phyloP scores from a whole-genome alignment of 139 green algal species.

The Zygnema circumcarinatum region DNA sequence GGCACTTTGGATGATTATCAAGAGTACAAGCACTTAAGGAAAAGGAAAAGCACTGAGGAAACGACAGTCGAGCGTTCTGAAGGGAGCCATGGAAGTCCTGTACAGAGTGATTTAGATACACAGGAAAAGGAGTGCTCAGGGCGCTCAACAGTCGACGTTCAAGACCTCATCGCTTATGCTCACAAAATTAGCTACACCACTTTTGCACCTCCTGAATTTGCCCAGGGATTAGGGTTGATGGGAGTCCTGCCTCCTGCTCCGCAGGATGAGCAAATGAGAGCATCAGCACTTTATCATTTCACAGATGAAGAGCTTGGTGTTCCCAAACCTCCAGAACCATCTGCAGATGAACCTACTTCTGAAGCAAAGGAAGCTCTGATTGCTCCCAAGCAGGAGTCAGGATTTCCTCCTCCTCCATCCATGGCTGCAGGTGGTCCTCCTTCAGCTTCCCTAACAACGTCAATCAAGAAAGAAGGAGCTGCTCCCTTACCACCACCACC shows the following conservation, averaged over 20 bases:
- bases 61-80: background rate
- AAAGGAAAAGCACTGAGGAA: background rate
- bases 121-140: background rate
- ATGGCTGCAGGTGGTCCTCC: background rate
- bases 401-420: background rate
- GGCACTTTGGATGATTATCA: slow-evolving; percentile 29
- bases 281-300: slow-evolving; percentile 30
- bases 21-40: slow-evolving; percentile 22
- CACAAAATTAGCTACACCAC: slow-evolving; percentile 56
- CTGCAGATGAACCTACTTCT: background rate
- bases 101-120: background rate
- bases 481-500: background rate
- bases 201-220: slow-evolving; percentile 49
- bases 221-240: slow-evolving; percentile 14
- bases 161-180: slow-evolving; percentile 43
- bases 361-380: background rate
- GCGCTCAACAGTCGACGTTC: slow-evolving; percentile 13
- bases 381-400: background rate
- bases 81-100: background rate
- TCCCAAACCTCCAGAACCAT: background rate
- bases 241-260: slow-evolving; percentile 33
- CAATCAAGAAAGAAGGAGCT: background rate
- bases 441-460: background rate
- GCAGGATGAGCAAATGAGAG: slow-evolving; percentile 52
- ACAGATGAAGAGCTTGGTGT: slow-evolving; percentile 33